Evolutionary conservation across 139 green algal species (phyloP), one percentile per base, ranked within the genome.

Genomic region (Edaphochlamys debaryana): DNA sequence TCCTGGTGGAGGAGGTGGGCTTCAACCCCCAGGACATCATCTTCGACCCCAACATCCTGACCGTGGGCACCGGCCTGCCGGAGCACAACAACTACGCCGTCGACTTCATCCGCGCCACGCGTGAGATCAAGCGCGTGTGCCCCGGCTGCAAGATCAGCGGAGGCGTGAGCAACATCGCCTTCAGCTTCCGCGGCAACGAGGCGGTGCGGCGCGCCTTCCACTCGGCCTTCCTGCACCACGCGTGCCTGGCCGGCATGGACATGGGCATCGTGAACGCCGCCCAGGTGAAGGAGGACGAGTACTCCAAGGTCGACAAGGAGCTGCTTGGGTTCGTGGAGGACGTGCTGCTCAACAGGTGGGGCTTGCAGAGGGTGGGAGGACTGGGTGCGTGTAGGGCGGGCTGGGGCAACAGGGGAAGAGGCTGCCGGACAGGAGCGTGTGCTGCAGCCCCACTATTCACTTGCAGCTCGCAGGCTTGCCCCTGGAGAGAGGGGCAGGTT

Each of bases 71-170:
- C 11, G 97, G 97, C 34, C 83, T 99, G 83, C 70, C 94, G 22
- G 97, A 99, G 93, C 97, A 99, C 94, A 98, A 98, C 95, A 99
- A 99, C 94, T 99, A 99, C 80, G 97, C 94, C 0, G 96, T 99
- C 32, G 97, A 99, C 93, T 99, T 99, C 92, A 96, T 99, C 91
- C 84, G 87, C 6, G 97, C 97, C 19, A 97, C 92, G 3, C 76
- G 88, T 37, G 93, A 98, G 87, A 98, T 99, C 90, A 99, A 99
- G 95, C 91, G 92, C 0, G 22, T 97, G 38, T 99, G 97, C 91
- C 97, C 97, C 0, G 96, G 96, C 38, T 90, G 69, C 85, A 99
- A 99, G 92, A 96, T 99, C 88, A 96, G 89, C 67, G 97, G 97
- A 25, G 97, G 97, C 42, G 96, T 99, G 64, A 98, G 95, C 79